Percentiles rank a stretch among this genome's conserved stretches.
phyloP scores from a whole-genome alignment of 345 rosid species.

The Nephelium lappaceum region DNA sequence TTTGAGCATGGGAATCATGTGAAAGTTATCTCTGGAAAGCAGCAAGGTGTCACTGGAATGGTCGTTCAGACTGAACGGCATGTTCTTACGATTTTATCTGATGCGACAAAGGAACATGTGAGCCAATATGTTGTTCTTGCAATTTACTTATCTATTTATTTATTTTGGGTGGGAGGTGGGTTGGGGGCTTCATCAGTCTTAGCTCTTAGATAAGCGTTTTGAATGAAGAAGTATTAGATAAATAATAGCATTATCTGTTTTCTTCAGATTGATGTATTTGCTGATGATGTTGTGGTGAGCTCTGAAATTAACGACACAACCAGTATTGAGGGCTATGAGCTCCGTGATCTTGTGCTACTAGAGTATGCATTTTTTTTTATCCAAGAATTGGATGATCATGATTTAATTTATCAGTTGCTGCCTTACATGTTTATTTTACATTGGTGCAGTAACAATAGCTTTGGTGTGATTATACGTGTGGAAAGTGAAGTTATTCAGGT shows the following conservation, averaged over 20 bases:
- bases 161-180: background rate
- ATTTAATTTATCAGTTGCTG: background rate
- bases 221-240: background rate
- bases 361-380: conserved; percentile 59
- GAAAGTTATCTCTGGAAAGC: conserved; percentile 89
- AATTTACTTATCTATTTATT: background rate
- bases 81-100: conserved; percentile 81
- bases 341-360: conserved; percentile 88
- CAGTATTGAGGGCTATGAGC: conserved; percentile 79
- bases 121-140: conserved; percentile 26
- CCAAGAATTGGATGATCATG: background rate
- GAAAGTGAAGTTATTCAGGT: conserved; percentile 98
- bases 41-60: conserved; percentile 96
- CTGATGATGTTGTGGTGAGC: conserved; percentile 94
- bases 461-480: conserved; percentile 91
- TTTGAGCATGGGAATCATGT: conserved; percentile 98
- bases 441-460: conserved; percentile 74
- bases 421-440: conserved; percentile 24
- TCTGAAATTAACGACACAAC: conserved; percentile 50
- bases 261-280: conserved; percentile 78
- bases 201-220: background rate
- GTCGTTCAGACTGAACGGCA: conserved; percentile 94
- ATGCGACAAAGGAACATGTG: conserved; percentile 94
- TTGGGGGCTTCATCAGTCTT: background rate
- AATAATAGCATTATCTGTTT: conserved; percentile 17